Conservation (phyloP, 192 early-diverging fungal genomes). For the Dissophora ornata region DNA sequence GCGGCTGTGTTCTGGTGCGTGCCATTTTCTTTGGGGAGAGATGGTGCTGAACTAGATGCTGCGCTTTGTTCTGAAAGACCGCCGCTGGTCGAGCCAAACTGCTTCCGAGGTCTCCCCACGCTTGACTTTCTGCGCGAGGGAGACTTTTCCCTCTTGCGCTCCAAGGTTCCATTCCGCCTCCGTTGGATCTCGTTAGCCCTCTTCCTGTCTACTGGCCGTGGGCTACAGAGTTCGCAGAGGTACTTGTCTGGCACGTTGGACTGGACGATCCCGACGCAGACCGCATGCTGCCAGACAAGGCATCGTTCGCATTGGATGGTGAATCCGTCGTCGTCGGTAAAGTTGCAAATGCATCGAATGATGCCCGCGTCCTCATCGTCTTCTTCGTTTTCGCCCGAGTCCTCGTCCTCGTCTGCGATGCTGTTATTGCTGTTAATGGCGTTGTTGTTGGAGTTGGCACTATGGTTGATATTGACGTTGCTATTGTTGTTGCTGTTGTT, state of each 20-base stretch:
- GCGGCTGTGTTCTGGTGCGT: background rate
- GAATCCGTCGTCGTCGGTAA: constrained; percentile 94
- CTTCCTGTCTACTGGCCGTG: constrained; percentile 70
- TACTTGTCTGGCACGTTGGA: constrained; percentile 87
- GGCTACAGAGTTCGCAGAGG: constrained; percentile 87
- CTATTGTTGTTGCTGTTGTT: constrained; percentile 12
- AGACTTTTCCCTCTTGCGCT: constrained; percentile 39
- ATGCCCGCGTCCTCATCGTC: constrained; percentile 82
- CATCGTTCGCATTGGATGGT: constrained; percentile 98
- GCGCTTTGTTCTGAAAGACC: constrained; percentile 16
- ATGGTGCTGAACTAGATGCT: background rate
- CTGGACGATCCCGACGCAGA: constrained; percentile 81
- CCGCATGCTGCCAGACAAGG: constrained; percentile 94
- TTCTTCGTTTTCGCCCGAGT: constrained; percentile 56
- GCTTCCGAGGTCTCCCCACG: constrained; percentile 46
- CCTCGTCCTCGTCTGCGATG: constrained; percentile 29
- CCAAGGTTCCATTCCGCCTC: constrained; percentile 27
- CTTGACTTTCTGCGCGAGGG: constrained; percentile 29
- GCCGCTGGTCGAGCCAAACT: constrained; percentile 10
- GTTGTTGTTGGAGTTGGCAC: constrained; percentile 6
- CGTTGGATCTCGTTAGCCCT: constrained; percentile 57
- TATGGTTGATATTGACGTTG: constrained; percentile 5
- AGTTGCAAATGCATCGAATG: constrained; percentile 95
- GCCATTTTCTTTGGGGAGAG: constrained; percentile 10
- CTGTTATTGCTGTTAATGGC: background rate